phyloP scores from a whole-genome alignment of 2,329 filamentous ascomycete genomes.

The Penicillium capsulatum region DNA sequence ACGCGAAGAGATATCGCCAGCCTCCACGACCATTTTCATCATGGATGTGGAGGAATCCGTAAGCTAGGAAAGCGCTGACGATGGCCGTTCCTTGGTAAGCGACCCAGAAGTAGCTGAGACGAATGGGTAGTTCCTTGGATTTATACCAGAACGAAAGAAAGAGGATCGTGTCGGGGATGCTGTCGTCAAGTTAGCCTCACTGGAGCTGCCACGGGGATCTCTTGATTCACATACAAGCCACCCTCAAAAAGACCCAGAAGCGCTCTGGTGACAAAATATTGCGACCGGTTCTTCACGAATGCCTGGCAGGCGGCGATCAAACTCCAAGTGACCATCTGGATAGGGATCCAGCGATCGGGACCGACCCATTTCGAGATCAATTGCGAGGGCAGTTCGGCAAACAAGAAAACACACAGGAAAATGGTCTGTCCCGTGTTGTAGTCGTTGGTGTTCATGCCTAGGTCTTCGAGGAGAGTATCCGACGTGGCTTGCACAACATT shows the following conservation, averaged over 20 bases:
- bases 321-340: slow-evolving; percentile 56
- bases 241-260: slow-evolving; percentile 51
- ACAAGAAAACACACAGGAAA: slow-evolving; percentile 35
- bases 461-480: slow-evolving; percentile 55
- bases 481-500: slow-evolving; percentile 60
- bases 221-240: slow-evolving; percentile 53
- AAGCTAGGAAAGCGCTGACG: slow-evolving; percentile 47
- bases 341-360: slow-evolving; percentile 58
- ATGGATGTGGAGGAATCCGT: slow-evolving; percentile 40
- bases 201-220: slow-evolving; percentile 21
- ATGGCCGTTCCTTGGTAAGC: slow-evolving; percentile 51
- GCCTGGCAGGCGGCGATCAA: slow-evolving; percentile 51
- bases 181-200: slow-evolving; percentile 15
- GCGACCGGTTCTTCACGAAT: slow-evolving; percentile 45
- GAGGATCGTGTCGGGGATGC: slow-evolving; percentile 42
- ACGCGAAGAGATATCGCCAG: slow-evolving; percentile 44
- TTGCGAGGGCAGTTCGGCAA: slow-evolving; percentile 58
- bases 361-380: slow-evolving; percentile 57
- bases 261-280: slow-evolving; percentile 43
- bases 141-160: slow-evolving; percentile 76
- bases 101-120: slow-evolving; percentile 68
- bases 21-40: slow-evolving; percentile 36
- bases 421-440: slow-evolving; percentile 45
- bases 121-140: slow-evolving; percentile 62
- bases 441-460: slow-evolving; percentile 48